A percentile compares a stretch with the other conserved stretches of the same genome.
Conservation (phyloP, 306 rosid species). For the Cucurbita pepo region DNA sequence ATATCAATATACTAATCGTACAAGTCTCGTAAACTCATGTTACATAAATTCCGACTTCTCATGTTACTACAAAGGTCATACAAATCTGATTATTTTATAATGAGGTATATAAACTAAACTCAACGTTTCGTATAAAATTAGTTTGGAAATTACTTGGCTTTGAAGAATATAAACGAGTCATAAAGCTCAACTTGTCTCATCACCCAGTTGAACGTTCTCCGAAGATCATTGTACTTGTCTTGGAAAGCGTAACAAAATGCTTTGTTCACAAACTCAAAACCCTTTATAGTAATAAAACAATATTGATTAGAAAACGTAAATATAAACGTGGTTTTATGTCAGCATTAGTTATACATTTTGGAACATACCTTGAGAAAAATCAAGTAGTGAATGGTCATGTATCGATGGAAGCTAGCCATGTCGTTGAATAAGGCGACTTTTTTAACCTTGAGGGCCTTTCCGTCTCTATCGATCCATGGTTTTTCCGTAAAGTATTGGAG, state of each 20-base stretch:
- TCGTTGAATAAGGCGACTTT: slow-evolving; percentile 15
- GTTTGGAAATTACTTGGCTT: slow-evolving; percentile 25
- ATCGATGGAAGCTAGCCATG: slow-evolving; percentile 58
- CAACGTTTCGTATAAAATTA: too few relatives aligned
- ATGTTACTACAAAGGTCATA: slow-evolving; percentile 6
- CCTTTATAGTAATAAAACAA: slow-evolving; percentile 15
- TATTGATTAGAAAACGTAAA: neutral
- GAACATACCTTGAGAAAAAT: slow-evolving; percentile 37
- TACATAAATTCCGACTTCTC: too few relatives aligned
- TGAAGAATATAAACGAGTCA: slow-evolving; percentile 62
- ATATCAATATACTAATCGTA: neutral
- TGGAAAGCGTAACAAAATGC: slow-evolving; percentile 49
- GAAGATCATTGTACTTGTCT: slow-evolving; percentile 22
- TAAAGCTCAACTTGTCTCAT: slow-evolving; percentile 65
- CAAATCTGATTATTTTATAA: too few relatives aligned
- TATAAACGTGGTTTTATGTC: neutral
- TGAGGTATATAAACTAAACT: too few relatives aligned
- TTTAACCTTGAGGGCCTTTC: slow-evolving; percentile 38
- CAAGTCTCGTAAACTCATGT: neutral
- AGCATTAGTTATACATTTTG: neutral
- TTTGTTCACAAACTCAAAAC: slow-evolving; percentile 35
- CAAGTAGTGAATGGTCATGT: slow-evolving; percentile 49
- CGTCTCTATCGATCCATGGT: slow-evolving; percentile 64
- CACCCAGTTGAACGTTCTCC: slow-evolving; percentile 32
- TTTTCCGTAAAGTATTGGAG: slow-evolving; percentile 32